Evolutionary conservation across 1,284 basidiomycete genomes (phyloP).

Genomic region (Leccinum subspadiceum): DNA sequence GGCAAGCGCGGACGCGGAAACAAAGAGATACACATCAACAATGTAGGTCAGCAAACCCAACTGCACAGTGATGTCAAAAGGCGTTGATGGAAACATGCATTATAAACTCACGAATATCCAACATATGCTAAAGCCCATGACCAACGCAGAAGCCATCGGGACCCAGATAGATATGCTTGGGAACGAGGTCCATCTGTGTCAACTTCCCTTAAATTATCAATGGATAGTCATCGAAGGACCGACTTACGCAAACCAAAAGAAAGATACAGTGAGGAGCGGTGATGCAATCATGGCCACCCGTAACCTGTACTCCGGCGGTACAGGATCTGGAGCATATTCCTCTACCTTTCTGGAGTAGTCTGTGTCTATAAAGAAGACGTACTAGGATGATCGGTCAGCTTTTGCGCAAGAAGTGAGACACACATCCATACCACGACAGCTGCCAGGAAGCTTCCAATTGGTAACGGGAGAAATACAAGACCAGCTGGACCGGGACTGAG

Average conservation of each 20-base stretch:
- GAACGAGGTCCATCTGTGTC: slow-evolving; percentile 51
- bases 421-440: slow-evolving; percentile 38
- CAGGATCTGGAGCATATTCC: slow-evolving; percentile 50
- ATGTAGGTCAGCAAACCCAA: slow-evolving; percentile 55
- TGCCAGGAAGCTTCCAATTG: slow-evolving; percentile 53
- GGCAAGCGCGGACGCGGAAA: slow-evolving; percentile 60
- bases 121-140: slow-evolving; percentile 55
- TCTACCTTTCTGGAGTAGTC: slow-evolving; percentile 47
- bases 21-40: slow-evolving; percentile 55
- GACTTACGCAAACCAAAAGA: slow-evolving; percentile 68
- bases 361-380: slow-evolving; percentile 52
- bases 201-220: background rate
- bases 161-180: slow-evolving; percentile 55
- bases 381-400: slow-evolving; percentile 33
- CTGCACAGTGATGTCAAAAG: slow-evolving; percentile 28
- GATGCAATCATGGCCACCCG: slow-evolving; percentile 53
- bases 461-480: slow-evolving; percentile 52
- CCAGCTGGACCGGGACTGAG: slow-evolving; percentile 51
- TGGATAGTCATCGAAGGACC: slow-evolving; percentile 1
- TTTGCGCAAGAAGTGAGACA: slow-evolving; percentile 32
- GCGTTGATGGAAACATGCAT: background rate
- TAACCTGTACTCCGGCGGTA: slow-evolving; percentile 67
- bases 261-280: slow-evolving; percentile 54
- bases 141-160: slow-evolving; percentile 50
- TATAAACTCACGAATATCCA: slow-evolving; percentile 53